phyloP scores from a whole-genome alignment of 106 monocot species.

The Triglochin maritima region DNA sequence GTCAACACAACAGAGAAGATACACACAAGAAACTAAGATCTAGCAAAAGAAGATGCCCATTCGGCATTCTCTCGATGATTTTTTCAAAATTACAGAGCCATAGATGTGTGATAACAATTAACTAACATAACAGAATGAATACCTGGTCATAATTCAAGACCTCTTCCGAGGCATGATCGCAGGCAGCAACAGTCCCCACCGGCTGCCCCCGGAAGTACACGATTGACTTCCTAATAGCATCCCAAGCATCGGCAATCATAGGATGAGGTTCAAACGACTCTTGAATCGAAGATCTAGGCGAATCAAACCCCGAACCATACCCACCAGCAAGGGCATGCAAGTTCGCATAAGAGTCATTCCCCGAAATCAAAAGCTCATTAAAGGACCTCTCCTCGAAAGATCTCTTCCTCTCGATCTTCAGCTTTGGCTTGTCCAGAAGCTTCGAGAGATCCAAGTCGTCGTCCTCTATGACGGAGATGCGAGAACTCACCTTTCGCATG shows the following conservation, averaged over 20 bases:
- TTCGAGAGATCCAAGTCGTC: constrained; percentile 43
- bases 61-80: no score
- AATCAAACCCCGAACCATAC: constrained; percentile 33
- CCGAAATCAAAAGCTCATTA: constrained; percentile 41
- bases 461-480: constrained; percentile 39
- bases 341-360: constrained; percentile 36
- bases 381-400: constrained; percentile 87
- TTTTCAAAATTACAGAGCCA: no score
- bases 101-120: no score
- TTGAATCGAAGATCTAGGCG: constrained; percentile 33
- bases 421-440: constrained; percentile 43
- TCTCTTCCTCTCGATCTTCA: constrained; percentile 65
- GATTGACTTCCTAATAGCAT: constrained; percentile 53
- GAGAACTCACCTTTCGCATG: constrained; percentile 26
- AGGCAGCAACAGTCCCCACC: constrained; percentile 71
- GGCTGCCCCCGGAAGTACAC: constrained; percentile 61
- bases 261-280: constrained; percentile 65
- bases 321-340: constrained; percentile 35
- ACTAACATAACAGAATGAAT: neutral
- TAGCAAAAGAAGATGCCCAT: no score
- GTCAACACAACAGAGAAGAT: no score
- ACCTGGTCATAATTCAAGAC: constrained; percentile 95
- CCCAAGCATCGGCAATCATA: constrained; percentile 78
- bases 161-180: constrained; percentile 73
- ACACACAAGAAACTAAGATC: no score